Evolutionary conservation across 2,329 filamentous ascomycete genomes (phyloP).

Genomic region (Leptographium lundbergii): DNA sequence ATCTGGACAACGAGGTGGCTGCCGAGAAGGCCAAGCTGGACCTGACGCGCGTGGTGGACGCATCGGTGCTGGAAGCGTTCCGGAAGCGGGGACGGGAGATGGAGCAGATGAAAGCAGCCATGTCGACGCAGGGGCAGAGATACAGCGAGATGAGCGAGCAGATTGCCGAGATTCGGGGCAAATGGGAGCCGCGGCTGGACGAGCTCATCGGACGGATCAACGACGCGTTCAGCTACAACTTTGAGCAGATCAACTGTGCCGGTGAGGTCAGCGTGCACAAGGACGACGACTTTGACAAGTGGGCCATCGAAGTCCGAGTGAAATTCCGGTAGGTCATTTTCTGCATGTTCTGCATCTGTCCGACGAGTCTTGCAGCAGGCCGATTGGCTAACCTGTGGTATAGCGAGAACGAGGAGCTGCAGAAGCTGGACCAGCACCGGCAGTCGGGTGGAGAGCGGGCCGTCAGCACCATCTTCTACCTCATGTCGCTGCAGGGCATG

Average conservation of each 20-base stretch:
- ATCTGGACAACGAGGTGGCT: conserved; percentile 60
- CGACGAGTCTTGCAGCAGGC: neutral
- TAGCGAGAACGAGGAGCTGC: conserved; percentile 69
- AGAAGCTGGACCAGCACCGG: conserved; percentile 77
- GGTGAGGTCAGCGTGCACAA: conserved; percentile 85
- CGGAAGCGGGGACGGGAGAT: conserved; percentile 63
- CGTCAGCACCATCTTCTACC: conserved; percentile 95
- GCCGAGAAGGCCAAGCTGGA: conserved; percentile 65
- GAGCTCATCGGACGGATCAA: conserved; percentile 69
- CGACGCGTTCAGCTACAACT: conserved; percentile 84
- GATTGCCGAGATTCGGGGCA: conserved; percentile 52
- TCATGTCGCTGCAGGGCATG: conserved; percentile 92
- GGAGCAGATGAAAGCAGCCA: conserved; percentile 43
- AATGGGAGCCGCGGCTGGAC: conserved; percentile 80
- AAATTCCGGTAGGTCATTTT: conserved; percentile 71
- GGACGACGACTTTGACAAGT: conserved; percentile 83
- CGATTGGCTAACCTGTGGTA: neutral
- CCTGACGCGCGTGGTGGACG: conserved; percentile 67
- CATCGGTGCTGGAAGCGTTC: conserved; percentile 63
- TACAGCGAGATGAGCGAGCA: conserved; percentile 41
- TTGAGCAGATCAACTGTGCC: conserved; percentile 85
- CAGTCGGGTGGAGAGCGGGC: conserved; percentile 94
- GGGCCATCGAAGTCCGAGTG: conserved; percentile 88
- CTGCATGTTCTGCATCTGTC: neutral
- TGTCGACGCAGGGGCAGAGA: conserved; percentile 39